These are phyloP conservation scores for Coprinellus micaceus DNA, from an alignment of 768 basidiomycete species.

Conservation along the genomic window DNA sequence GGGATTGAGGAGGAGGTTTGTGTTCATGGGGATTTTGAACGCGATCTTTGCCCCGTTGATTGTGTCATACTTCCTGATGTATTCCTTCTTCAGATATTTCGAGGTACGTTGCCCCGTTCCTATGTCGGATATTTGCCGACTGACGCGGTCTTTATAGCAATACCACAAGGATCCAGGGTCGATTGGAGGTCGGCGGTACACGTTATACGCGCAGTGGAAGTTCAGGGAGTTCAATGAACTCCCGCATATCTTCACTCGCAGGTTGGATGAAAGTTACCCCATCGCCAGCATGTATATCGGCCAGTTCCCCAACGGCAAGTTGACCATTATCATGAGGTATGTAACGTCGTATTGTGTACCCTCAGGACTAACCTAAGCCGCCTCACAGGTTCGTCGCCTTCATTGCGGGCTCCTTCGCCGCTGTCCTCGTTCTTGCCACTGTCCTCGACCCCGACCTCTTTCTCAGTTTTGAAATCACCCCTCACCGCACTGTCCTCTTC, in stretches of 20 bases:
- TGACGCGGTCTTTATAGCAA: slow-evolving; percentile 54
- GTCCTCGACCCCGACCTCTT: slow-evolving; percentile 92
- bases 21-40: slow-evolving; percentile 97
- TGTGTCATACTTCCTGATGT: slow-evolving; percentile 92
- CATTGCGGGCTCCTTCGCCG: slow-evolving; percentile 93
- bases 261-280: slow-evolving; percentile 86
- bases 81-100: slow-evolving; percentile 99
- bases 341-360: slow-evolving; percentile 19
- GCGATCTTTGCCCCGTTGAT: slow-evolving; percentile 97
- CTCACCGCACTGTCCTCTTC: slow-evolving; percentile 89
- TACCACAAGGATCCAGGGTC: slow-evolving; percentile 98
- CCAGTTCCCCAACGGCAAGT: slow-evolving; percentile 95
- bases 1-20: slow-evolving; percentile 82
- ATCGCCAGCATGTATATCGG: slow-evolving; percentile 93
- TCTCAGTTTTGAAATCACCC: slow-evolving; percentile 91
- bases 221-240: slow-evolving; percentile 99
- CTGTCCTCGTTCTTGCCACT: slow-evolving; percentile 89
- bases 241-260: slow-evolving; percentile 83
- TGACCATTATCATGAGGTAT: slow-evolving; percentile 86
- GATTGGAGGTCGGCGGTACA: slow-evolving; percentile 89
- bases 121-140: no score
- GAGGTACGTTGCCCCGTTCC: slow-evolving; percentile 69
- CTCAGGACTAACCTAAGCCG: background rate
- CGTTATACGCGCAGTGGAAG: slow-evolving; percentile 95
- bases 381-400: slow-evolving; percentile 84